Evolutionary conservation across 176 grass and related monocot genomes (phyloP).

Genomic region (Phyllostachys edulis): DNA sequence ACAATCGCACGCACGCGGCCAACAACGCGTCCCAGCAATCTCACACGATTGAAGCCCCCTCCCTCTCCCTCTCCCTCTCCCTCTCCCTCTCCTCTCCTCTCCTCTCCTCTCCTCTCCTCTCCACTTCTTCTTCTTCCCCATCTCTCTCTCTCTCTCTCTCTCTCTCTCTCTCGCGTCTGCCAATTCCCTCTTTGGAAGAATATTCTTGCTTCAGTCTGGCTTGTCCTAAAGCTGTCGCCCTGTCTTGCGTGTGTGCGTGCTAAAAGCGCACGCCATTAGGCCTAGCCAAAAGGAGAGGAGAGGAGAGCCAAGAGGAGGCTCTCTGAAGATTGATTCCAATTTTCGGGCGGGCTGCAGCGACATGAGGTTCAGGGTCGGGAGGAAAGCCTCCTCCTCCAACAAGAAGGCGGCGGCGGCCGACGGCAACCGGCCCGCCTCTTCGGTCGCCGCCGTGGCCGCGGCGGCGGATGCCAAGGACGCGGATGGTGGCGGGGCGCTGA

Average conservation of each 20-base stretch:
- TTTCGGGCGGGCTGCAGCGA: background rate
- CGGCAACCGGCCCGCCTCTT: background rate
- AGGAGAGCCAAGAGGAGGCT: background rate
- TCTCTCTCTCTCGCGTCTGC: background rate
- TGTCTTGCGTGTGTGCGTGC: background rate
- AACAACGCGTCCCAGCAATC: background rate
- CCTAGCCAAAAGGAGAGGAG: background rate
- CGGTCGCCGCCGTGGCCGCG: background rate
- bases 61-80: too few species aligned
- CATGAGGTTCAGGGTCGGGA: constrained; percentile 31
- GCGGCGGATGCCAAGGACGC: background rate
- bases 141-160: too few species aligned
- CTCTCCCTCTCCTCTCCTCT: background rate
- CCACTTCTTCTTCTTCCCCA: background rate
- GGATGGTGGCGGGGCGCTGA: background rate
- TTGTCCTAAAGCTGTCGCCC: background rate
- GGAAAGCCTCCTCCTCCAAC: background rate
- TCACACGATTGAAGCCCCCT: background rate
- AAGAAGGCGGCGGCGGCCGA: background rate
- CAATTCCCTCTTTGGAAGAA: background rate
- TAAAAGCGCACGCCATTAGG: background rate
- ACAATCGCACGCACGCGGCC: background rate
- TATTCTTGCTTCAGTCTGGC: background rate
- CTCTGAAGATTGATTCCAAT: background rate
- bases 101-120: background rate